Base-by-base conservation (phyloP, 306 rosid genomes). In the Argentina anserina region DNA sequence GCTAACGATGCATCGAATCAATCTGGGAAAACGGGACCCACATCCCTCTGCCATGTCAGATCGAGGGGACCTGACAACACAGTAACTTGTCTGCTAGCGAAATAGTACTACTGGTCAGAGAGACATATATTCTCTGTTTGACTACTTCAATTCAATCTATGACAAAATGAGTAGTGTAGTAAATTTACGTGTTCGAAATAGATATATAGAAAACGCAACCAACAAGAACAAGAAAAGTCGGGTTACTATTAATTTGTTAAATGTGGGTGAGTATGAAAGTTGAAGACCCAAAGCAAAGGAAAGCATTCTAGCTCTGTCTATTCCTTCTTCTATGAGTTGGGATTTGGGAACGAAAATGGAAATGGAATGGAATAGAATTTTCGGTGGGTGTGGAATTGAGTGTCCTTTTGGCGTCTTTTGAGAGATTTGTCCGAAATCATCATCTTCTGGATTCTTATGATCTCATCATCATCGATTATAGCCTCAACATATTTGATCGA, bases 101-200 rank as follows among this genome's bases (percentile, higher is more conserved):
- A 62, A 29, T 9, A 21, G 56, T 49, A 50, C 29, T 9, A 52
- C 40, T 4, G 15, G 43, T 62, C 42, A 34, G 43, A 31, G 26
- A 62, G 67, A 34, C 67, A 62, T 62, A 62, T 62, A 62, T 62
- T 62, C 43, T 62, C 43, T 62, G 40, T 62, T 62, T 62, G 67
- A 62, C 67, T 62, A n/a, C 25, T 4, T 14, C 65, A 33, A 33
- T 2, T 43, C 18, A 60, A 29, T 60, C 40, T 33, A 60, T 60
- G 65, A 60, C 23, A 31, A 7, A 59, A 59, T 29, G 65, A 29
- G 65, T 59, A 14, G 61, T 2, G 53, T 0, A 49, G 25, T 50
- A 50, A 52, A 52, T 52, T 52, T 21, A 52, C 59, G 14, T 18
- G 21, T 6, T 15, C 40, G 65, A 31, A 40, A 60, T n/a, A n/a